Conservation (phyloP, 768 basidiomycete genomes). For the Naganishia onofrii region DNA sequence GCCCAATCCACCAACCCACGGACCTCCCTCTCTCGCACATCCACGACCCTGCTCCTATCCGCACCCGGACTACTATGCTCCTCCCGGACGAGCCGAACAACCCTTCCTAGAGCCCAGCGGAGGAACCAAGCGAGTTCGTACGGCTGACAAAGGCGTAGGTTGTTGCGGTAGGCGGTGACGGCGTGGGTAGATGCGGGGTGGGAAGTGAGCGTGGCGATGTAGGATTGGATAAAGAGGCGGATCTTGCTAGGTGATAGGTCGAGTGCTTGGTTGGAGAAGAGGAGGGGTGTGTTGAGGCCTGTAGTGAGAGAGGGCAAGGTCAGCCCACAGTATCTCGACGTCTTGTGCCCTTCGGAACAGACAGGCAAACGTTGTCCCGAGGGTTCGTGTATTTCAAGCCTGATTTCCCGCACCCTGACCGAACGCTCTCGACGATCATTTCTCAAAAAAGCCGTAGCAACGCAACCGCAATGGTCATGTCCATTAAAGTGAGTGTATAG, state of each 20-base stretch:
- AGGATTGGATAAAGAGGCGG: constrained; percentile 72
- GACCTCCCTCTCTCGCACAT: constrained; percentile 42
- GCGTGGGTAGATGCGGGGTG: not conserved
- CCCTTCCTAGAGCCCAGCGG: constrained; percentile 83
- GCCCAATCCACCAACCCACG: constrained; percentile 84
- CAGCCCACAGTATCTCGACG: too few species aligned
- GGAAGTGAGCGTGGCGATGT: constrained; percentile 57
- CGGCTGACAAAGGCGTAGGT: constrained; percentile 76
- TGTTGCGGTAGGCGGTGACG: constrained; percentile 52
- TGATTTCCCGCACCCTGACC: too few species aligned
- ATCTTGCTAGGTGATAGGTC: constrained; percentile 75
- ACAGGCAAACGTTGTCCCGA: not conserved
- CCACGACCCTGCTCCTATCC: constrained; percentile 29
- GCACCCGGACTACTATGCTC: constrained; percentile 26
- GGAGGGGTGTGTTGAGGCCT: constrained; percentile 78
- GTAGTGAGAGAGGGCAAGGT: not conserved
- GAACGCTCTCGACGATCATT: too few species aligned
- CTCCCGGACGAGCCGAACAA: constrained; percentile 67
- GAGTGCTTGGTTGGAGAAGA: constrained; percentile 83
- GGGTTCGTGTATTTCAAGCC: too few species aligned
- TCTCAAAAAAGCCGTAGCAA: too few species aligned
- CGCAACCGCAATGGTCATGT: too few species aligned
- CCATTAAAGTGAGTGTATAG: too few species aligned
- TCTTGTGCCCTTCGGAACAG: not conserved
- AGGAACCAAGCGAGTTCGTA: constrained; percentile 88